Conservation (phyloP, 192 early-diverging fungal species). For the Umbelopsis vinacea region DNA sequence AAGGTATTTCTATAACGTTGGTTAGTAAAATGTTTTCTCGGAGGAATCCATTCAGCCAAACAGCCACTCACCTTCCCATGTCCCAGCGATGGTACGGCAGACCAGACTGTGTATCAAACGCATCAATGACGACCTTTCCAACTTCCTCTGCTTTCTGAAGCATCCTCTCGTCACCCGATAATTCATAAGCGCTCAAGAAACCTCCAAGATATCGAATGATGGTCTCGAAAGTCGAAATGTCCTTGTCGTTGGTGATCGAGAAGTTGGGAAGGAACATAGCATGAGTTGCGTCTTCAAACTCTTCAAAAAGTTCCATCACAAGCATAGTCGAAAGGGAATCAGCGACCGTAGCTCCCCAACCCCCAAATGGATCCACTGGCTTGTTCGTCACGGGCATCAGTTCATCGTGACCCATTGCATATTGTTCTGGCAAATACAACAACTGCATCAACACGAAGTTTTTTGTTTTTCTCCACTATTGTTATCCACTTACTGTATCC, state of each 20-base stretch:
- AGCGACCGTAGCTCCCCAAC: constrained; percentile 72
- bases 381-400: constrained; percentile 40
- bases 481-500: constrained; percentile 58
- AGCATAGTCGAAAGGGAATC: constrained; percentile 86
- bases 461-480: not conserved
- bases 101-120: constrained; percentile 70
- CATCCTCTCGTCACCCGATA: constrained; percentile 60
- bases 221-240: constrained; percentile 79
- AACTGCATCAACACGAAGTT: not conserved
- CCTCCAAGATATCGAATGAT: constrained; percentile 80
- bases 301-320: constrained; percentile 79
- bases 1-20: not conserved
- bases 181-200: constrained; percentile 80
- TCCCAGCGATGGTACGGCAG: constrained; percentile 65
- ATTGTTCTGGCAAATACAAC: constrained; percentile 30
- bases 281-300: constrained; percentile 62
- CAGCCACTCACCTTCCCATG: constrained; percentile 31
- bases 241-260: constrained; percentile 30
- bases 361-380: constrained; percentile 41
- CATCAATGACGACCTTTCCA: constrained; percentile 64
- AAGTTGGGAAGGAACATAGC: constrained; percentile 58
- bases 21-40: not conserved
- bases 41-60: too few relatives aligned
- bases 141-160: constrained; percentile 74
- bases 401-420: constrained; percentile 80